Conservation (phyloP, 257 asterid genomes). For the Osmanthus fragrans region DNA sequence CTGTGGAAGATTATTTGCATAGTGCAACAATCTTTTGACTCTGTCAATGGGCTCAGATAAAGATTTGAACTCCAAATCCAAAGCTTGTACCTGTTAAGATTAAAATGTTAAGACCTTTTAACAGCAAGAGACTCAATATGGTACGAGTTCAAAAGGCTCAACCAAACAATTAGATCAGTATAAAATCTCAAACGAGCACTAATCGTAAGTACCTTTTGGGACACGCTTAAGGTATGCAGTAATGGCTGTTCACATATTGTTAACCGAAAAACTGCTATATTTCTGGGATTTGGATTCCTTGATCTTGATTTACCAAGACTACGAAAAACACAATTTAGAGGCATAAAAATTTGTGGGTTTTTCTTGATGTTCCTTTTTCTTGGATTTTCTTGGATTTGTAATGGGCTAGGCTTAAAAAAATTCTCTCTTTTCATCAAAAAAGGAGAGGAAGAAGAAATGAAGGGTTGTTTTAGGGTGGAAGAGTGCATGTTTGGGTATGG, state of each 20-base stretch:
- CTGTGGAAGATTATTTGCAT: slow-evolving; percentile 41
- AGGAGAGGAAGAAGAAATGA: slow-evolving; percentile 13
- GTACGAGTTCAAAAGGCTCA: background rate
- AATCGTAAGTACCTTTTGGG: slow-evolving; percentile 33
- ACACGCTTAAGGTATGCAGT: slow-evolving; percentile 31
- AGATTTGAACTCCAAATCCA: slow-evolving; percentile 41
- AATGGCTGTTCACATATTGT: slow-evolving; percentile 14
- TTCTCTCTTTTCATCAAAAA: background rate
- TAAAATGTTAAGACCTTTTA: background rate
- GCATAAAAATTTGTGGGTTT: slow-evolving; percentile 19
- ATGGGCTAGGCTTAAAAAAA: background rate
- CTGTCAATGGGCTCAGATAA: slow-evolving; percentile 43
- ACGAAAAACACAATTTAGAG: slow-evolving; percentile 3
- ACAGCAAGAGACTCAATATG: background rate
- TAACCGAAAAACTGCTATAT: slow-evolving; percentile 17
- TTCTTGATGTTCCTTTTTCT: slow-evolving; percentile 1
- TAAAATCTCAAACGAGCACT: background rate
- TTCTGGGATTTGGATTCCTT: background rate
- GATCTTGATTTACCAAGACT: slow-evolving; percentile 17
- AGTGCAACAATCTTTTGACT: slow-evolving; percentile 42
- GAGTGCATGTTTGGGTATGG: slow-evolving; percentile 30
- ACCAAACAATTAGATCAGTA: background rate
- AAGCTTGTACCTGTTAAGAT: slow-evolving; percentile 14
- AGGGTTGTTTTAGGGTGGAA: slow-evolving; percentile 22
- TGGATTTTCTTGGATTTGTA: slow-evolving; percentile 12